Evolutionary conservation across 805 yeast genomes (phyloP), one percentile per base, ranked within the genome.

Genomic region (Metahyphopichia silvanorum): DNA sequence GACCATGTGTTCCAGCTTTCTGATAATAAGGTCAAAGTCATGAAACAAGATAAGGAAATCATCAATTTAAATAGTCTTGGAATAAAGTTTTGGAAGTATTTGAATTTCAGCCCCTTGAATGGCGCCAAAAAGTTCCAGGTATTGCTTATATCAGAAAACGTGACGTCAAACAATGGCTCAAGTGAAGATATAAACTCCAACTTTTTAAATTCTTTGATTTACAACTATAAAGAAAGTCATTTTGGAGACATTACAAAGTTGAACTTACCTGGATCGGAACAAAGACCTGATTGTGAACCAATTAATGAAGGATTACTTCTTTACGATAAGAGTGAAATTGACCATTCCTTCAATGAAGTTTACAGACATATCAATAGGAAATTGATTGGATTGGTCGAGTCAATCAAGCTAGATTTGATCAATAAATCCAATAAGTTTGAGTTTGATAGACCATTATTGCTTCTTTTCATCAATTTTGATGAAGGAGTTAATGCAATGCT

Each of bases 51-150:
- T 31, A 62, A 51, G 18, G 58, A 66, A 36, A 71, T 63, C 21
- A 63, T 72, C 25, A 77, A 69, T 49, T 68, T 69, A 44, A 60
- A 65, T 32, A 49, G 55, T 6, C 60, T 68, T 20, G 77, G 74
- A 29, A 53, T 71, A 12, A 53, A 57, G 37, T 73, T 71, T 46
- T 81, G 82, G 88, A 77, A 65, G 44, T 57, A 68, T 27, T 49
- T 84, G 44, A 73, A 76, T 37, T 65, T 83, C 31, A 69, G 71
- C 27, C 86, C 91, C 0, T 44, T 71, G 6, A 51, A 54, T 16
- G 71, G 69, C 1, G 53, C 60, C 1, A 80, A 82, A 39, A 61
- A 73, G 37, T 72, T 80, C 37, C 74, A 72, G 34, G 54, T 77
- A 6, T 40, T 82, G 6, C 46, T 80, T 38, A 46, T 84, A 1